These are phyloP conservation scores for Phyllosticta citribraziliensis DNA, from an alignment of 2,329 filamentous ascomycete genomes.

Conservation along the genomic window DNA sequence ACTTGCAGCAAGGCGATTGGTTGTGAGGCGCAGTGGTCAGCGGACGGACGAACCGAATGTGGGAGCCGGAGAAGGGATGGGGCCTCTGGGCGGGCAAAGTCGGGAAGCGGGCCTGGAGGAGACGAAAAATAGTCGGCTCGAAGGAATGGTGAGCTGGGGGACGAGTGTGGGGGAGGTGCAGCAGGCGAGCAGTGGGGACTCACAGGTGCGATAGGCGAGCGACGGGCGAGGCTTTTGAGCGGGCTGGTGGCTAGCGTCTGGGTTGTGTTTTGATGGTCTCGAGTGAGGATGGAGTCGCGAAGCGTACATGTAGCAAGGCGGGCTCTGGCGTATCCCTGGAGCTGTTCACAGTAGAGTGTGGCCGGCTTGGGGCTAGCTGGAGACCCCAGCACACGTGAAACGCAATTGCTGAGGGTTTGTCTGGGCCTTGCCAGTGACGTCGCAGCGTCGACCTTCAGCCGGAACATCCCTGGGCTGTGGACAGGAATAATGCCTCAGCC, in stretches of 20 bases:
- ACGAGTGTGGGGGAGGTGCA: background rate
- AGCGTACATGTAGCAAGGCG: background rate
- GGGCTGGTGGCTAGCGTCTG: background rate
- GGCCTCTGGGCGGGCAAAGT: constrained; percentile 5
- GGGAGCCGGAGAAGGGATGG: background rate
- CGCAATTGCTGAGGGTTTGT: background rate
- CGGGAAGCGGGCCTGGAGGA: background rate
- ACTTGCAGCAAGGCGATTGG: constrained; percentile 2
- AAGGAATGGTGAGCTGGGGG: background rate
- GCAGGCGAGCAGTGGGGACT: background rate
- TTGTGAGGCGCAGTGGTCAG: constrained; percentile 6
- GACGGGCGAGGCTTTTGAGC: background rate
- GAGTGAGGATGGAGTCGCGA: background rate
- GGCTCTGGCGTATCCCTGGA: background rate
- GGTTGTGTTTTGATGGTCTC: background rate
- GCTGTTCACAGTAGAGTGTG: background rate
- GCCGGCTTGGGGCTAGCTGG: background rate
- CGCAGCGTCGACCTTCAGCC: background rate
- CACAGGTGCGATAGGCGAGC: background rate
- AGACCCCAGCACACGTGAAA: background rate
- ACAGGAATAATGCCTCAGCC: background rate
- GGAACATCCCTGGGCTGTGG: background rate
- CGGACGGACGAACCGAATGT: background rate
- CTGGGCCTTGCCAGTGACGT: background rate
- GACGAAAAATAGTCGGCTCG: constrained; percentile 12